Conservation (phyloP, 2,329 filamentous ascomycete genomes). For the Colletotrichum paranaense region DNA sequence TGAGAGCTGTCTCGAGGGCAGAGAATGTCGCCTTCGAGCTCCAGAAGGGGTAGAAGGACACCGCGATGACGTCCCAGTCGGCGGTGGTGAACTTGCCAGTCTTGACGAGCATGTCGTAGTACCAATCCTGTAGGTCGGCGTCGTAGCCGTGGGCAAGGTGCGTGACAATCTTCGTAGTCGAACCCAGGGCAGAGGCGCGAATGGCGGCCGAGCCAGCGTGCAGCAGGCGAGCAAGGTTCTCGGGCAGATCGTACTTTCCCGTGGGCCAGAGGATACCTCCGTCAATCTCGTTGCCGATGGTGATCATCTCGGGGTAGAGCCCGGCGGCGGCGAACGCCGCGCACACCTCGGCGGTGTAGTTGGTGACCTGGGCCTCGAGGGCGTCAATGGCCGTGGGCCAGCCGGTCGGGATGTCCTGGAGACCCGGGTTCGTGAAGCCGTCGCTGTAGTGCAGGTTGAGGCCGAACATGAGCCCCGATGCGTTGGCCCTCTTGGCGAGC, state of each 20-base stretch:
- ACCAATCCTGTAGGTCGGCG: too few relatives aligned
- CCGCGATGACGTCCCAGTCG: conserved; percentile 9
- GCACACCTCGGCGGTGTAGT: not conserved
- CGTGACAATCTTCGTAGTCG: not conserved
- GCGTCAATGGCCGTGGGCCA: conserved; percentile 7
- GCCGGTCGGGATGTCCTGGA: conserved; percentile 1
- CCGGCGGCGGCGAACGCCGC: conserved; percentile 2
- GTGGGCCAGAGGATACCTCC: not conserved
- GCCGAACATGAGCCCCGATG: not conserved
- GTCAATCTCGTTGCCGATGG: conserved; percentile 10
- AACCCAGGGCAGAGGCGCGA: too few relatives aligned
- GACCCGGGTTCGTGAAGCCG: not conserved
- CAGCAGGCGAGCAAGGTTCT: too few relatives aligned
- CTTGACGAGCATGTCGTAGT: too few relatives aligned
- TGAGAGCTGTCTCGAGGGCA: not conserved
- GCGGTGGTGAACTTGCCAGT: not conserved
- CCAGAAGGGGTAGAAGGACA: conserved; percentile 13
- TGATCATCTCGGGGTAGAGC: conserved; percentile 8
- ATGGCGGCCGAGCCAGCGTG: too few relatives aligned
- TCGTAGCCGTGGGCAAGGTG: too few relatives aligned
- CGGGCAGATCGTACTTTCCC: too few relatives aligned
- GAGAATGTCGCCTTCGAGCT: not conserved
- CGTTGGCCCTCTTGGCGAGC: not conserved
- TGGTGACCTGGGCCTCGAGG: not conserved
- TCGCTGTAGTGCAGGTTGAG: not conserved